Conservation (phyloP, 768 basidiomycete species). For the Suillus paluster region DNA sequence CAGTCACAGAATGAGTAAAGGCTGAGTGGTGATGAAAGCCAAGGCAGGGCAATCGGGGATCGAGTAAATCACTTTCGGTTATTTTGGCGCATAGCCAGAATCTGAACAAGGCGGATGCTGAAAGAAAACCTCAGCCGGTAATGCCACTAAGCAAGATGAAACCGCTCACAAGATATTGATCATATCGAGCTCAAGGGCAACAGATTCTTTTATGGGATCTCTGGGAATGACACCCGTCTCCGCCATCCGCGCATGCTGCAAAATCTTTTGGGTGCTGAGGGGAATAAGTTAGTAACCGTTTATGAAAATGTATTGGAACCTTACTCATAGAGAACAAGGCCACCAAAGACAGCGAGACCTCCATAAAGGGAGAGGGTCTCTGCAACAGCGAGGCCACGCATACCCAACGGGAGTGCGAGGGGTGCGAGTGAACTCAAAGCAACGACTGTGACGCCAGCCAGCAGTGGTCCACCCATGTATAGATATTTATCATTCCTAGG, state of each 20-base stretch:
- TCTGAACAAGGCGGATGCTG: conserved; percentile 82
- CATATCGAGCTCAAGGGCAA: conserved; percentile 83
- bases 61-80: conserved; percentile 52
- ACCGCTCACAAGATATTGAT: conserved; percentile 82
- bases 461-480: conserved; percentile 84
- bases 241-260: conserved; percentile 74
- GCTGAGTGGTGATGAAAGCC: background rate
- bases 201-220: conserved; percentile 80
- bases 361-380: conserved; percentile 86
- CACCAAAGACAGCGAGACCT: conserved; percentile 85
- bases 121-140: conserved; percentile 16
- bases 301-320: conserved; percentile 24
- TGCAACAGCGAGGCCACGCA: conserved; percentile 74
- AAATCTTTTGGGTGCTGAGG: conserved; percentile 80
- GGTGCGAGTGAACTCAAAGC: conserved; percentile 87
- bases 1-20: background rate
- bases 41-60: background rate
- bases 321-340: conserved; percentile 87
- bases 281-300: background rate
- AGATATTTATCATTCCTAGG: conserved; percentile 78
- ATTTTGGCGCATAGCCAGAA: conserved; percentile 67
- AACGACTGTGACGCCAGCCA: conserved; percentile 89
- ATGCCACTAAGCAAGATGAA: background rate
- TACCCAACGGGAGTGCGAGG: conserved; percentile 83
- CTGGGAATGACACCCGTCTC: conserved; percentile 66